Evolutionary conservation across 805 yeast species (phyloP).

Genomic region (Candida verbasci): DNA sequence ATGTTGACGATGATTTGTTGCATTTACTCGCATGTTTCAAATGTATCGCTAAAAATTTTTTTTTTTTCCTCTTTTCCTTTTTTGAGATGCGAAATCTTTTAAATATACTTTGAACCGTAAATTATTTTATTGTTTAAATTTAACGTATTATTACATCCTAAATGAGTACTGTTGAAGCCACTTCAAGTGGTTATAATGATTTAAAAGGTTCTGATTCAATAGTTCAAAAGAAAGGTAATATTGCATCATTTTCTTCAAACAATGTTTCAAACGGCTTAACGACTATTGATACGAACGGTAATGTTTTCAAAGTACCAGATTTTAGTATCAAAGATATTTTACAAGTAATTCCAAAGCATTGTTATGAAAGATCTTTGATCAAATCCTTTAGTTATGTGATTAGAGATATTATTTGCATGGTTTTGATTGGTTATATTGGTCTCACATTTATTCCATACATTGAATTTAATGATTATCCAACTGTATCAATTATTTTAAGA

Average conservation of each 20-base stretch:
- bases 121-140: neutral
- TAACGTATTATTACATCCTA: neutral
- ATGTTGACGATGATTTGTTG: too few species aligned
- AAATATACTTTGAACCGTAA: neutral
- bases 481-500: conserved; percentile 43
- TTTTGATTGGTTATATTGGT: conserved; percentile 39
- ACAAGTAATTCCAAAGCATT: conserved; percentile 55
- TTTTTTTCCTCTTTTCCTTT: neutral
- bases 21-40: too few species aligned
- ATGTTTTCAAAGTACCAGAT: conserved; percentile 57
- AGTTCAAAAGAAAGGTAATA: conserved; percentile 11
- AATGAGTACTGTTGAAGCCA: conserved; percentile 8
- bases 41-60: neutral
- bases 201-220: neutral
- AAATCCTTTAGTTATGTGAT: conserved; percentile 49
- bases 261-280: conserved; percentile 12
- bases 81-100: neutral
- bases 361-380: conserved; percentile 50
- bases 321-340: conserved; percentile 55
- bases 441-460: conserved; percentile 46
- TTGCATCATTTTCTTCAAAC: conserved; percentile 9
- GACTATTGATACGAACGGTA: conserved; percentile 52
- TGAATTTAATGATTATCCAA: conserved; percentile 12
- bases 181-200: conserved; percentile 3
- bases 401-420: conserved; percentile 48